Evolutionary conservation across 176 grass and related monocot genomes (phyloP).

Genomic region (Carex cristatella): DNA sequence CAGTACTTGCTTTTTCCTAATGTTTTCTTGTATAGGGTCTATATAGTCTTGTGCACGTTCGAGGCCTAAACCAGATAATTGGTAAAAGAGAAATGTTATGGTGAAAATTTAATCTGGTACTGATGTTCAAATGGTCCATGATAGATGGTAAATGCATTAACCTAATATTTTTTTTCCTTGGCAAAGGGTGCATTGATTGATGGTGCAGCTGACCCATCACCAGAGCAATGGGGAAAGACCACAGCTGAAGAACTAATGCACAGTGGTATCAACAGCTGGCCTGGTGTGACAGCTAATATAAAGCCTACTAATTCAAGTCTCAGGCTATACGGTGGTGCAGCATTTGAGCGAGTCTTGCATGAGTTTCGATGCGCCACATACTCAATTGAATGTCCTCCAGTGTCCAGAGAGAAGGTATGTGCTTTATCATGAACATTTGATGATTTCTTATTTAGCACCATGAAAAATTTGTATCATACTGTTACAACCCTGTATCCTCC

Average conservation of each 20-base stretch:
- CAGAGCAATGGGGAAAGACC: conserved; percentile 95
- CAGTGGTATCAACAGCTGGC: conserved; percentile 86
- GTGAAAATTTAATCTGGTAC: conserved; percentile 15
- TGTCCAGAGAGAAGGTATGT: conserved; percentile 87
- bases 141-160: conserved; percentile 10
- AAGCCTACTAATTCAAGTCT: conserved; percentile 75
- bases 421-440: background rate
- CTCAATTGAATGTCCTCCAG: conserved; percentile 85
- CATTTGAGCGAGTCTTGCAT: conserved; percentile 94
- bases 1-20: background rate
- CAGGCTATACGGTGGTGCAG: conserved; percentile 88
- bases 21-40: background rate
- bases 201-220: conserved; percentile 87
- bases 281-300: conserved; percentile 57
- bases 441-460: background rate
- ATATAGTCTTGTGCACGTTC: background rate
- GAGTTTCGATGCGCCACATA: conserved; percentile 92
- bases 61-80: background rate
- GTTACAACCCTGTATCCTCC: background rate
- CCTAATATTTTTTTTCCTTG: background rate
- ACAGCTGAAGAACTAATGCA: conserved; percentile 75
- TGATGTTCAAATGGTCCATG: background rate
- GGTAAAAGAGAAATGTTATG: background rate
- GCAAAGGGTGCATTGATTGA: conserved; percentile 70
- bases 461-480: background rate